Conservation (phyloP, 1,139 yeast species). For the Suhomyces maxii region DNA sequence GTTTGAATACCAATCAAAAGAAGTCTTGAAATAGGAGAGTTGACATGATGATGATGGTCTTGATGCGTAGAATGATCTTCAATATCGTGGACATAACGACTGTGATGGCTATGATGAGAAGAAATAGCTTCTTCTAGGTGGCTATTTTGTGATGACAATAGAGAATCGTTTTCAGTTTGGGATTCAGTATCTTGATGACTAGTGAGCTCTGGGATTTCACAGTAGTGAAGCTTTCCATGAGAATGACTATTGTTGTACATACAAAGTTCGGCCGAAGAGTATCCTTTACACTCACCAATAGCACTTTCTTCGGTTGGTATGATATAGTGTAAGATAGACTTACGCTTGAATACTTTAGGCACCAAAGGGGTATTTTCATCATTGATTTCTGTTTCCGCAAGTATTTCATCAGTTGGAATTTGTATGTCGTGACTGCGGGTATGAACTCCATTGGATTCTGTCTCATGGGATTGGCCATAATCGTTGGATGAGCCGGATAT, state of each 20-base stretch:
- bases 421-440: too few relatives aligned
- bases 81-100: slow-evolving; percentile 11
- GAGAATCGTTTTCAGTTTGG: not conserved
- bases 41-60: slow-evolving; percentile 78
- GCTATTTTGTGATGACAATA: not conserved
- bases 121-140: slow-evolving; percentile 3
- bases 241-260: slow-evolving; percentile 10
- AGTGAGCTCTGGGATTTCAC: slow-evolving; percentile 35
- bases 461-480: too few relatives aligned
- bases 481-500: too few relatives aligned
- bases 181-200: slow-evolving; percentile 7
- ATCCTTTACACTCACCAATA: slow-evolving; percentile 56
- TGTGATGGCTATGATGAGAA: slow-evolving; percentile 1
- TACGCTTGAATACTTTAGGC: slow-evolving; percentile 13
- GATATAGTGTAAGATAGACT: slow-evolving; percentile 30
- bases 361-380: slow-evolving; percentile 15
- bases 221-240: slow-evolving; percentile 30
- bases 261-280: slow-evolving; percentile 46
- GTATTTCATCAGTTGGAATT: too few relatives aligned
- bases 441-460: too few relatives aligned
- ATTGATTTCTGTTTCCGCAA: not conserved
- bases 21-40: slow-evolving; percentile 73
- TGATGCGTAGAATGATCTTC: slow-evolving; percentile 19
- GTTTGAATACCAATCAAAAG: slow-evolving; percentile 89
- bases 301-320: slow-evolving; percentile 20